These are phyloP conservation scores for Musa acuminata DNA, from an alignment of 176 grass and related monocot genomes.

Conservation along the genomic window DNA sequence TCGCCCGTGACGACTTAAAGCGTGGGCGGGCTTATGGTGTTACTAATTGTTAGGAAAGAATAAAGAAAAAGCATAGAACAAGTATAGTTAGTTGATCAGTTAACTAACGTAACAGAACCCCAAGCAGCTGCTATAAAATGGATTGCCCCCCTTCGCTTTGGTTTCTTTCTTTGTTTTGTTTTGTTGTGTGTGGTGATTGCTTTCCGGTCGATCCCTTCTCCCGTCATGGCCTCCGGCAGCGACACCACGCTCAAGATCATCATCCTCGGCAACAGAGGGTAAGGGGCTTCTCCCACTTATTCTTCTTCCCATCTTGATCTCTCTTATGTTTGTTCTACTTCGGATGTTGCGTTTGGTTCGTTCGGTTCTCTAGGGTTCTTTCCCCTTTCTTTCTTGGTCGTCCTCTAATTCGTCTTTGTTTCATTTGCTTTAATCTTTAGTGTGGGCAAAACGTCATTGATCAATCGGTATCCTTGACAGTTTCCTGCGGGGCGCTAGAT, in stretches of 20 bases:
- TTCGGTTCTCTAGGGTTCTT: background rate
- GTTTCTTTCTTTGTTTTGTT: too few species aligned
- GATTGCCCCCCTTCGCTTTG: too few species aligned
- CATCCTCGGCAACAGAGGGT: constrained; percentile 39
- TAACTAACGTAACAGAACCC: too few species aligned
- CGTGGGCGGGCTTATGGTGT: too few species aligned
- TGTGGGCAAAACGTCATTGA: constrained; percentile 87
- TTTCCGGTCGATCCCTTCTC: background rate
- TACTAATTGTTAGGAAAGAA: too few species aligned
- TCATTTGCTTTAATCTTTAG: constrained; percentile 27
- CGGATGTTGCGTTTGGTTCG: too few species aligned
- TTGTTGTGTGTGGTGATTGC: too few species aligned
- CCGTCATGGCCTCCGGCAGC: constrained; percentile 28
- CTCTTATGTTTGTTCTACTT: background rate
- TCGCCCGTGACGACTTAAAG: too few species aligned
- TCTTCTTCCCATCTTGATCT: background rate
- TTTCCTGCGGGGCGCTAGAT: background rate
- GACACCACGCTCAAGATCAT: constrained; percentile 41
- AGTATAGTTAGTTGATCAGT: too few species aligned
- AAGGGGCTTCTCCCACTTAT: background rate
- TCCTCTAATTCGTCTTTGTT: background rate
- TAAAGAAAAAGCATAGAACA: too few species aligned
- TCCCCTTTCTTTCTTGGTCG: background rate
- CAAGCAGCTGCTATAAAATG: constrained; percentile 1
- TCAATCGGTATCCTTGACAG: constrained; percentile 74